Percentiles rank a stretch among this genome's conserved stretches.
phyloP scores from a whole-genome alignment of 2,329 filamentous ascomycete genomes.

The Pyricularia pennisetigena region DNA sequence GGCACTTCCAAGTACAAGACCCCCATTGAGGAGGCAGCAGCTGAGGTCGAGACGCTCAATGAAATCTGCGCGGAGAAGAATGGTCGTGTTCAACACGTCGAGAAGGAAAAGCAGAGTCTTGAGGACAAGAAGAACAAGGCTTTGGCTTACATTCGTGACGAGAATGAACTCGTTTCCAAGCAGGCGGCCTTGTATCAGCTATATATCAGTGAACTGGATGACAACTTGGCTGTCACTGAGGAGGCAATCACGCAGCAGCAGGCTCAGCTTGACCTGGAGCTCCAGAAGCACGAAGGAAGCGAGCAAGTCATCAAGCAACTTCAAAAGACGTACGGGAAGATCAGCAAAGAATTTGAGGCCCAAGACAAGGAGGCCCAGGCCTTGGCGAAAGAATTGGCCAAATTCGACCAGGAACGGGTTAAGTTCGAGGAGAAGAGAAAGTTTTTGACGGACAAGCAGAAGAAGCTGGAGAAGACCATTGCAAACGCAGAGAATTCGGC shows the following conservation, averaged over 20 bases:
- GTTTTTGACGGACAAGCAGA: constrained; percentile 81
- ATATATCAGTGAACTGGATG: constrained; percentile 76
- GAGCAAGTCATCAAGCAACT: constrained; percentile 85
- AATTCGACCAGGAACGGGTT: constrained; percentile 91
- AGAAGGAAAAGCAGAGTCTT: constrained; percentile 87
- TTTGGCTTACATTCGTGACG: constrained; percentile 76
- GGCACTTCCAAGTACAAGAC: constrained; percentile 98
- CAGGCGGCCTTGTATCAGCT: constrained; percentile 90
- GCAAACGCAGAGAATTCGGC: constrained; percentile 65
- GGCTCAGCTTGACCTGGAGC: constrained; percentile 71
- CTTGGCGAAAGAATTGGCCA: constrained; percentile 77
- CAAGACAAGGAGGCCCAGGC: constrained; percentile 75
- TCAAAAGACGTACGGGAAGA: constrained; percentile 73
- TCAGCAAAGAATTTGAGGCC: constrained; percentile 71
- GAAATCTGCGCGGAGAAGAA: constrained; percentile 95
- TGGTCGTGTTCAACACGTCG: constrained; percentile 88
- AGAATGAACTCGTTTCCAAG: constrained; percentile 85
- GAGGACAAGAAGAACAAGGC: constrained; percentile 98
- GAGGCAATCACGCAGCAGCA: constrained; percentile 91
- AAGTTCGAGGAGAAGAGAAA: constrained; percentile 98
- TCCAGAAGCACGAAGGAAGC: constrained; percentile 84
- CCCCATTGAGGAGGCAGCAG: constrained; percentile 87
- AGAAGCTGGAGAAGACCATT: constrained; percentile 88
- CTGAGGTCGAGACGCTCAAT: constrained; percentile 85
- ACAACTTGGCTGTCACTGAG: constrained; percentile 80